Evolutionary conservation across 257 asterid species (phyloP).

Genomic region (Solanum ossicruentum): DNA sequence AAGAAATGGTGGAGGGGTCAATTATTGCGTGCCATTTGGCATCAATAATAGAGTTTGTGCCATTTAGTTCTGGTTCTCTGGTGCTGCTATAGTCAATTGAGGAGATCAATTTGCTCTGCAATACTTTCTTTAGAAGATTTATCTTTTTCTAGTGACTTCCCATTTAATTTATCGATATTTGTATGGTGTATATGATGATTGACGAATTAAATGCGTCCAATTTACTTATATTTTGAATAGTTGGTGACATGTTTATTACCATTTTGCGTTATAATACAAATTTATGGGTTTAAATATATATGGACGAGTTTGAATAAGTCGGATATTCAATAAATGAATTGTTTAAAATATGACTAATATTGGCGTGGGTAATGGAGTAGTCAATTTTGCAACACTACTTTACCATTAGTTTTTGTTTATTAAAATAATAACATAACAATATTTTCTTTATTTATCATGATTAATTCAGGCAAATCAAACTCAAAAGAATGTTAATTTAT

Average conservation of each 20-base stretch:
- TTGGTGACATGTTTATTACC: not conserved
- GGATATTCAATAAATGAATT: not conserved
- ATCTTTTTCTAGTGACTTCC: not conserved
- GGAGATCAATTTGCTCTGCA: not conserved
- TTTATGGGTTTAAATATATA: accelerated
- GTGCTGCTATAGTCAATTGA: not conserved
- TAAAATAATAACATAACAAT: not conserved
- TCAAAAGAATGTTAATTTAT: not conserved
- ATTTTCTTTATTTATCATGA: not conserved
- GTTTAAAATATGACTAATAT: not conserved
- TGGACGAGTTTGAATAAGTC: not conserved
- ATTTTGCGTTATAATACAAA: not conserved
- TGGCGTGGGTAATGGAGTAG: not conserved
- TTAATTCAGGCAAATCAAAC: not conserved
- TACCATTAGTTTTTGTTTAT: not conserved
- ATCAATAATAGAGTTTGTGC: not conserved
- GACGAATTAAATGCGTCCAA: not conserved
- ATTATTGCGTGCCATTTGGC: not conserved
- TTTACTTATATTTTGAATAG: not conserved
- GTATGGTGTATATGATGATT: not conserved
- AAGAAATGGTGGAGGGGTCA: not conserved
- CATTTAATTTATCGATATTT: not conserved
- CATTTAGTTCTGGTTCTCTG: not conserved
- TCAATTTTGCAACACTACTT: not conserved
- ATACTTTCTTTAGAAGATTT: not conserved